Evolutionary conservation across 2,329 filamentous ascomycete species (phyloP), one percentile per base, ranked within the genome.

Genomic region (Ophiostoma tasmaniense): DNA sequence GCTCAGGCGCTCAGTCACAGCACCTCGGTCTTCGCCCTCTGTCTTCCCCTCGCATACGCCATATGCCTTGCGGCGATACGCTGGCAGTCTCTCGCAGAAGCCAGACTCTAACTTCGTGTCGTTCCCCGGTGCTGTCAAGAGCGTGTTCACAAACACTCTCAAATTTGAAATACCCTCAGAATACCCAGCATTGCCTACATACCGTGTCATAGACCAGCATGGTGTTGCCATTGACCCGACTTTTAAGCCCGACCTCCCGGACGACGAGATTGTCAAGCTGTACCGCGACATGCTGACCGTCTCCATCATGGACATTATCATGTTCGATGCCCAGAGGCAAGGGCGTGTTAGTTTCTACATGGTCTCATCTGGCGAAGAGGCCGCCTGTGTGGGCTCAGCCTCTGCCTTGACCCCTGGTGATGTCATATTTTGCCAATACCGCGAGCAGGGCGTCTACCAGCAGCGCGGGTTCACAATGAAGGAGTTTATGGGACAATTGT

Each of bases 261-360:
- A 95, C 67, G 82, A 84, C 66, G 80, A 84, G 72, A 80, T 88
- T 14, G 75, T 87, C 68, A 84, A 86, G 75, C 78, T 88, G 67
- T 89, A 89, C 77, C 83, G 80, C 70, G 85, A 88, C 74, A 90
- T 90, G 88, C 75, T 90, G 11, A 84, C 82, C 45, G 81, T 89
- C 11, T 88, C 90, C 69, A 90, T 98, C 73, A 95, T 99, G 92
- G 95, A 99, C 76, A 79, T 96, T 68, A 91, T 98, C 77, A 98
- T 98, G 93, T 97, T 97, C 76, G 95, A 99, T 76, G 93, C 95
- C 0, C 95, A 99, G 79, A 85, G 95, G 64, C 95, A 99, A 79
- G 93, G 93, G n/a, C 87, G 92, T 25, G 80, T 97, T 69, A 93
- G 90, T 78, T 99, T 99, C 80, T 99, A 99, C 80, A 98, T 99